Evolutionary conservation across 495 filamentous ascomycete genomes (phyloP).

Genomic region (Rostrohypoxylon terebratum): DNA sequence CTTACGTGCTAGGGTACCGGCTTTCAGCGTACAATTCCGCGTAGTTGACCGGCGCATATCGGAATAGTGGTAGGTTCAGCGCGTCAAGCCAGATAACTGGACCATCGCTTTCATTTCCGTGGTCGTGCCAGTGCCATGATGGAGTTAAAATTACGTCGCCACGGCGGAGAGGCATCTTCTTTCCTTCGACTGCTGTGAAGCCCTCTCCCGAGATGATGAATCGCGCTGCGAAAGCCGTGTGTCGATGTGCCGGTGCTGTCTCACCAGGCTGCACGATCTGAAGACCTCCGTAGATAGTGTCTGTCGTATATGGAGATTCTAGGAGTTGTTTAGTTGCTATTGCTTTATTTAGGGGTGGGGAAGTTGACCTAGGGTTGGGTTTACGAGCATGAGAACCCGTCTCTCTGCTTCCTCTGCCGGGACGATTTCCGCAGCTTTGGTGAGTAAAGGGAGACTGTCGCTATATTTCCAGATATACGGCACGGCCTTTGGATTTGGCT

Average conservation of each 20-base stretch:
- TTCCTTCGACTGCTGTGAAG: conserved; percentile 2
- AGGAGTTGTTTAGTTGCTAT: not conserved
- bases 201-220: not conserved
- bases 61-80: not conserved
- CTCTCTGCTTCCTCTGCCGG: conserved; percentile 10
- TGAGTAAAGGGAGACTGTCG: not conserved
- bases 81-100: conserved; percentile 4
- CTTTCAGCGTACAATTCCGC: not conserved
- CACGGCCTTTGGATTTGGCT: conserved; percentile 1
- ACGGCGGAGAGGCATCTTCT: conserved; percentile 2
- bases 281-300: not conserved
- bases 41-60: conserved; percentile 3
- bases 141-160: not conserved
- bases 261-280: not conserved
- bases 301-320: conserved; percentile 6
- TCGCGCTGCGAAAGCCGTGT: not conserved
- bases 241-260: not conserved
- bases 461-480: conserved; percentile 5
- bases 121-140: conserved; percentile 8
- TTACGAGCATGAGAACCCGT: conserved; percentile 9
- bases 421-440: not conserved
- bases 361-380: not conserved
- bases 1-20: conserved; percentile 10
- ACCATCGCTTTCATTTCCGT: not conserved
- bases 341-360: not conserved